Evolutionary conservation across 352 stramenopile species (phyloP).

Genomic region (Pythium vanterpoolii): DNA sequence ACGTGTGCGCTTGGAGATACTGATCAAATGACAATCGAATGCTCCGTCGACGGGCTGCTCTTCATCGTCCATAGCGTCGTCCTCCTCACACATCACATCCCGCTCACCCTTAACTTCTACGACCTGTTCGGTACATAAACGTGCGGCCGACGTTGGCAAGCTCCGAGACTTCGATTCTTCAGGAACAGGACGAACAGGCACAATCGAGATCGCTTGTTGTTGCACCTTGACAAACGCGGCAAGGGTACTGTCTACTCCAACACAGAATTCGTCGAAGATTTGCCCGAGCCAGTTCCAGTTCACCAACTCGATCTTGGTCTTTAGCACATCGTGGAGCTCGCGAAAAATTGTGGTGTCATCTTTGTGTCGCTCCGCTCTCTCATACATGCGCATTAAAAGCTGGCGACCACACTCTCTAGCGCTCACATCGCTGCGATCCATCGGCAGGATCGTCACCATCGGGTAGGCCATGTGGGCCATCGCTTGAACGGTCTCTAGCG

Average conservation of each 20-base stretch:
- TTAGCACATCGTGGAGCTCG: background rate
- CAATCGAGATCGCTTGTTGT: background rate
- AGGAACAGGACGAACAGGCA: background rate
- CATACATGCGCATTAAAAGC: background rate
- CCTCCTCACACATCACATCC: background rate
- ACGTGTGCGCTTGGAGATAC: background rate
- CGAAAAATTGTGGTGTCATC: background rate
- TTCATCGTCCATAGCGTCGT: background rate
- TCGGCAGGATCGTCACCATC: background rate
- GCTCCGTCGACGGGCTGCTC: background rate
- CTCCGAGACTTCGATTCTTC: background rate
- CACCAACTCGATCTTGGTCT: background rate
- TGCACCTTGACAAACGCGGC: background rate
- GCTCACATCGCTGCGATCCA: background rate
- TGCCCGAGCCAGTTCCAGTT: constrained; percentile 2
- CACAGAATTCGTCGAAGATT: constrained; percentile 5
- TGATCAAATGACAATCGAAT: background rate
- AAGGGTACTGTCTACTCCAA: background rate
- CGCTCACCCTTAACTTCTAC: background rate
- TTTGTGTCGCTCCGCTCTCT: background rate
- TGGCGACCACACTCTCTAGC: background rate
- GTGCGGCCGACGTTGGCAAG: background rate
- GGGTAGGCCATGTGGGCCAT: background rate
- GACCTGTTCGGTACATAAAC: background rate
- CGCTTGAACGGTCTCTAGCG: background rate